phyloP scores from a whole-genome alignment of 2,329 filamentous ascomycete species.

The Cercospora sesami region DNA sequence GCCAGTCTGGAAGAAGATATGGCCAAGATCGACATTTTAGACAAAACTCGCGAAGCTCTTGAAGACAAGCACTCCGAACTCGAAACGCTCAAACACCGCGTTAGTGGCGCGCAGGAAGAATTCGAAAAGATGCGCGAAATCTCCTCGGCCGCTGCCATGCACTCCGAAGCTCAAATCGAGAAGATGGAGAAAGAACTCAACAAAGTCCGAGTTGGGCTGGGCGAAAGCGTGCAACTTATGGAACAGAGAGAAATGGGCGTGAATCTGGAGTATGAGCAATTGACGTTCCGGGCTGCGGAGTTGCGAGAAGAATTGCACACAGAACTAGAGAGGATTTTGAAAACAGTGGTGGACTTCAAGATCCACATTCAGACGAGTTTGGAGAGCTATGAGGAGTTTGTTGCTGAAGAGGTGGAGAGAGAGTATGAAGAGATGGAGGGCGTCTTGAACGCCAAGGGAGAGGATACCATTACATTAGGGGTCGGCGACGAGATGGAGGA shows the following conservation, averaged over 20 bases:
- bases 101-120: conserved; percentile 85
- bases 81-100: conserved; percentile 83
- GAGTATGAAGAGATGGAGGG: conserved; percentile 54
- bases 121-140: conserved; percentile 86
- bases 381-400: conserved; percentile 92
- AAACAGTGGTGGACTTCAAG: conserved; percentile 98
- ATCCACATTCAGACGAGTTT: conserved; percentile 90
- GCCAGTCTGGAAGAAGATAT: conserved; percentile 84
- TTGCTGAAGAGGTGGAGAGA: conserved; percentile 83
- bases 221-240: conserved; percentile 84
- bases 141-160: conserved; percentile 82
- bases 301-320: conserved; percentile 97
- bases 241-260: conserved; percentile 96
- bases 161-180: conserved; percentile 90
- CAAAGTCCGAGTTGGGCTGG: conserved; percentile 80
- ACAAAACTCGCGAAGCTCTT: conserved; percentile 93
- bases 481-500: conserved; percentile 23
- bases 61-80: conserved; percentile 94
- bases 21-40: conserved; percentile 89
- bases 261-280: conserved; percentile 94
- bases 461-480: conserved; percentile 9
- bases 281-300: conserved; percentile 78
- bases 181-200: conserved; percentile 98
- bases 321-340: conserved; percentile 91
- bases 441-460: conserved; percentile 30